phyloP scores from a whole-genome alignment of 2,329 filamentous ascomycete genomes.

The Xylariaceae sp. region DNA sequence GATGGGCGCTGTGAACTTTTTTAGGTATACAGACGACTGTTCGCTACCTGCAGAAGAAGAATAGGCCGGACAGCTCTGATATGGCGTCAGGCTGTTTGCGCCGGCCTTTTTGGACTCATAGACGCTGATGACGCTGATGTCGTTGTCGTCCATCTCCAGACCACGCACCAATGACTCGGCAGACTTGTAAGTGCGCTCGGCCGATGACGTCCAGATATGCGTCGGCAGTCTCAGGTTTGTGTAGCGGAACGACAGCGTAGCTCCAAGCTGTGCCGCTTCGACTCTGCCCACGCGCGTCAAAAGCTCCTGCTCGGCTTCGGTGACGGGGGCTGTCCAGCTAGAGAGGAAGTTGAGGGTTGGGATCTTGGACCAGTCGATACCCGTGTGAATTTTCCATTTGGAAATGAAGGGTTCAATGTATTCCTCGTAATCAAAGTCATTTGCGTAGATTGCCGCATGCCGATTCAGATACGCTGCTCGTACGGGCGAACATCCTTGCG shows the following conservation, averaged over 20 bases:
- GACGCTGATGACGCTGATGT: constrained; percentile 60
- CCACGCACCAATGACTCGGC: constrained; percentile 64
- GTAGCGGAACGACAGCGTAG: constrained; percentile 64
- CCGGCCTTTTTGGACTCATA: constrained; percentile 63
- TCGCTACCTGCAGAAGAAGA: constrained; percentile 61
- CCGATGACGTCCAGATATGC: constrained; percentile 67
- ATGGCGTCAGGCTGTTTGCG: constrained; percentile 66
- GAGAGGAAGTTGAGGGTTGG: constrained; percentile 62
- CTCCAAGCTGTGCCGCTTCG: constrained; percentile 64
- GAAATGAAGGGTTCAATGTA: constrained; percentile 62
- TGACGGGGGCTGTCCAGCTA: constrained; percentile 62
- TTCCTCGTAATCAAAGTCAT: constrained; percentile 63
- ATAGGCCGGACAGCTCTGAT: constrained; percentile 69
- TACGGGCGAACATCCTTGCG: constrained; percentile 56
- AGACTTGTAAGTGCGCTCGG: constrained; percentile 64
- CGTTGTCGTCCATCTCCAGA: constrained; percentile 57
- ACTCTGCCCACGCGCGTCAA: constrained; percentile 66
- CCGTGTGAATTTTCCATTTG: constrained; percentile 64
- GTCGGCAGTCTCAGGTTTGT: constrained; percentile 57
- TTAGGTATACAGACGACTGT: constrained; percentile 56
- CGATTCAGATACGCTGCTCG: constrained; percentile 62
- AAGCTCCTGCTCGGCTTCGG: constrained; percentile 62
- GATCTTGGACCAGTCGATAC: constrained; percentile 61
- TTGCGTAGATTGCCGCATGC: constrained; percentile 66
- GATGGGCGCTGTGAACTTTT: constrained; percentile 66